phyloP scores from a whole-genome alignment of 1,139 yeast genomes.

The Saccharomycopsis hybrid region DNA sequence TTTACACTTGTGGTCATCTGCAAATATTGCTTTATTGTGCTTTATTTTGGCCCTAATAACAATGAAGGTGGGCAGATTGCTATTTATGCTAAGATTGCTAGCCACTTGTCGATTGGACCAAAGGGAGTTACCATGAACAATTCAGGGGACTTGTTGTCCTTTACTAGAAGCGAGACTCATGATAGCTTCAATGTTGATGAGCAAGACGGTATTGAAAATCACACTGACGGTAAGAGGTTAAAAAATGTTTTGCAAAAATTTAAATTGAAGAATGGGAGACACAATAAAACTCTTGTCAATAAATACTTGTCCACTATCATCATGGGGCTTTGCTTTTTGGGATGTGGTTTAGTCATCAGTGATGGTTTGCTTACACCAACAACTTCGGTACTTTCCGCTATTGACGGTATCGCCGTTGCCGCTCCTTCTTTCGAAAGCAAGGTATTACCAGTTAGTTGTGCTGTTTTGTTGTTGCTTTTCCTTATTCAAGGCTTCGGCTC shows the following conservation, averaged over 20 bases:
- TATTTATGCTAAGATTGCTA: conserved; percentile 49
- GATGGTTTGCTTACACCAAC: conserved; percentile 61
- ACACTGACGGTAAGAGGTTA: too few species aligned
- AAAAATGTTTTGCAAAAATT: background rate
- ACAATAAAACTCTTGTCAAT: conserved; percentile 23
- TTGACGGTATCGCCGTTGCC: conserved; percentile 37
- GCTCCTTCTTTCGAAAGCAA: conserved; percentile 25
- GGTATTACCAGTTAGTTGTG: conserved; percentile 45
- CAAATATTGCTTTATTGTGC: conserved; percentile 45
- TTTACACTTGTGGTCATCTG: conserved; percentile 46
- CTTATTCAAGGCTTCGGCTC: conserved; percentile 42
- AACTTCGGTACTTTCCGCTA: conserved; percentile 50
- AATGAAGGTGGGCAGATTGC: conserved; percentile 63
- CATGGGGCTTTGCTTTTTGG: conserved; percentile 42
- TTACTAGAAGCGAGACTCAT: conserved; percentile 37
- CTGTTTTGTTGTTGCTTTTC: conserved; percentile 40
- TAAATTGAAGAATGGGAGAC: conserved; percentile 13
- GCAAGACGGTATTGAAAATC: too few species aligned
- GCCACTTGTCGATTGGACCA: conserved; percentile 42
- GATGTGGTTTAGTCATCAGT: conserved; percentile 49
- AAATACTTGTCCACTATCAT: conserved; percentile 32
- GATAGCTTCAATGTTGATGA: conserved; percentile 24
- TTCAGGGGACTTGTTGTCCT: conserved; percentile 32
- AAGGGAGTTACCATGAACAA: conserved; percentile 36
- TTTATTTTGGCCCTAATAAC: conserved; percentile 45